Percentiles rank a stretch among this genome's conserved stretches.
Evolutionary conservation across 2,329 filamentous ascomycete genomes (phyloP).

Genomic region (Aplosporella prunicola): DNA sequence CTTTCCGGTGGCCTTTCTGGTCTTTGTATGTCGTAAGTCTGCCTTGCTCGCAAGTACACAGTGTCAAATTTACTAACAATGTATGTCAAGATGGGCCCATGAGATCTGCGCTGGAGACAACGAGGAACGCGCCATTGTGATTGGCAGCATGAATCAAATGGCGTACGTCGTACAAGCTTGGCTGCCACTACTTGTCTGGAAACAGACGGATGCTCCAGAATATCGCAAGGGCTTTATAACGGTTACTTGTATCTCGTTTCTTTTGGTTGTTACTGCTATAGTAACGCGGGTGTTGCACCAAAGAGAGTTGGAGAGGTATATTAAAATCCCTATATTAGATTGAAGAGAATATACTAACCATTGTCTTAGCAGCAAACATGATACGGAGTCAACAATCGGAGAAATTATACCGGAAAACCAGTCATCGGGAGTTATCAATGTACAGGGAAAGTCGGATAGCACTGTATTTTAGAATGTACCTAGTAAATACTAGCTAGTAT

Average conservation of each 20-base stretch:
- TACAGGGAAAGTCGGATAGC: too few species aligned
- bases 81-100: conserved; percentile 46
- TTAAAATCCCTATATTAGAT: too few species aligned
- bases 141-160: conserved; percentile 59
- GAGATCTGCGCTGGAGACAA: conserved; percentile 48
- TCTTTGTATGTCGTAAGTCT: conserved; percentile 40
- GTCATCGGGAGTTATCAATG: too few species aligned
- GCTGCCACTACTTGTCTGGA: conserved; percentile 58
- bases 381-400: too few species aligned
- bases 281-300: conserved; percentile 36
- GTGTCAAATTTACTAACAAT: background rate
- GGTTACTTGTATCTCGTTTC: conserved; percentile 39
- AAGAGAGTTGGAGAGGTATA: conserved; percentile 28
- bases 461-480: too few species aligned
- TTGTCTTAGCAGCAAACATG: too few species aligned
- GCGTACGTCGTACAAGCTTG: conserved; percentile 61
- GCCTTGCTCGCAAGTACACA: conserved; percentile 9
- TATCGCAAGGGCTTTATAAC: conserved; percentile 55
- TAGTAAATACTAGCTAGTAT: too few species aligned
- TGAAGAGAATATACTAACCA: too few species aligned
- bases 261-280: conserved; percentile 44
- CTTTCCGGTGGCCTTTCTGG: conserved; percentile 40
- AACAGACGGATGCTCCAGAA: conserved; percentile 51
- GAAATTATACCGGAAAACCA: too few species aligned
- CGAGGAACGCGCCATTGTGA: conserved; percentile 58